Evolutionary conservation across 139 green algal species (phyloP).

Genomic region (Chlorella sp.): DNA sequence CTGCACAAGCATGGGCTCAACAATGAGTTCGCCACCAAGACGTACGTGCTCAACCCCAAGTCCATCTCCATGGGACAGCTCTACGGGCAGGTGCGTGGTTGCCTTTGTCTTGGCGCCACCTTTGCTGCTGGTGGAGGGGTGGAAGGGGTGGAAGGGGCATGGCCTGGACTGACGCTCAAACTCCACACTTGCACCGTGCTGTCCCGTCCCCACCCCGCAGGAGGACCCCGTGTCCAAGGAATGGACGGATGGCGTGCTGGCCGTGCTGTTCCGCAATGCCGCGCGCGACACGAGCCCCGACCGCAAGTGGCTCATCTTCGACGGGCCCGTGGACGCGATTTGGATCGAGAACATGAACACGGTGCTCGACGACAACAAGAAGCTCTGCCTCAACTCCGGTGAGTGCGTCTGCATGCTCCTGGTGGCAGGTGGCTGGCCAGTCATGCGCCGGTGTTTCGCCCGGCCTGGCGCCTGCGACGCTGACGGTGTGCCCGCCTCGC

Average conservation of each 20-base stretch:
- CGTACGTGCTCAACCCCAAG: constrained; percentile 71
- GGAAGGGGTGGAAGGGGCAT: no score
- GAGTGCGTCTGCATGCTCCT: no score
- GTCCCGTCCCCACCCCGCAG: no score
- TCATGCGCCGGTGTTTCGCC: no score
- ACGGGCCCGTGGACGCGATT: constrained; percentile 77
- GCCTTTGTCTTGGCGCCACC: no score
- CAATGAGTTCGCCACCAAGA: constrained; percentile 32
- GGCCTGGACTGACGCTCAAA: no score
- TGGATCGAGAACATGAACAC: constrained; percentile 86
- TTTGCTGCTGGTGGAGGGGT: no score
- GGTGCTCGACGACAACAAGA: constrained; percentile 84
- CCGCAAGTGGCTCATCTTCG: constrained; percentile 69
- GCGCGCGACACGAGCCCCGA: constrained; percentile 35
- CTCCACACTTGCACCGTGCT: no score
- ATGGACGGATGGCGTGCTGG: constrained; percentile 76
- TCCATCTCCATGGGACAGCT: constrained; percentile 66
- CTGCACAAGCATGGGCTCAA: constrained; percentile 36
- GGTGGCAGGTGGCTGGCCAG: no score
- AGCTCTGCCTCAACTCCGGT: constrained; percentile 71
- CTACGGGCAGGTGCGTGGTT: constrained; percentile 65
- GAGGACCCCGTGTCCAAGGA: constrained; percentile 44
- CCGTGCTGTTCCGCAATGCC: constrained; percentile 54
- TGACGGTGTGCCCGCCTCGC: not conserved
- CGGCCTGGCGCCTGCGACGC: no score